Evolutionary conservation across 1,284 basidiomycete genomes (phyloP).

Genomic region (Cutaneotrichosporon mucoides): DNA sequence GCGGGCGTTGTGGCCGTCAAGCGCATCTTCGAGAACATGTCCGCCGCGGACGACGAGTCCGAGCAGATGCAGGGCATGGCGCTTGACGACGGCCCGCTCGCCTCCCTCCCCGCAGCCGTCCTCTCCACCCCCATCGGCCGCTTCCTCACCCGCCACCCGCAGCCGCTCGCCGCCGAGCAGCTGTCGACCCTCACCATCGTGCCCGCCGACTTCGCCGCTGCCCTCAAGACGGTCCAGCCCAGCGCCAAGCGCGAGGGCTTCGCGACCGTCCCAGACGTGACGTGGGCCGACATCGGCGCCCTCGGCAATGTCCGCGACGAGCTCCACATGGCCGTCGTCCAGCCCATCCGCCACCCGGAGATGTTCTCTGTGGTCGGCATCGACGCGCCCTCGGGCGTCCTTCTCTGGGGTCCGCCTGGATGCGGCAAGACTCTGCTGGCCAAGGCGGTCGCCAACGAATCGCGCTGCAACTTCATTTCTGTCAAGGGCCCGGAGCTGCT

Average conservation of each 20-base stretch:
- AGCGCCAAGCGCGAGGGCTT: conserved; percentile 97
- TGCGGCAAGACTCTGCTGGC: conserved; percentile 95
- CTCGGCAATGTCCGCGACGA: conserved; percentile 80
- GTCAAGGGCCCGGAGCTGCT: conserved; percentile 95
- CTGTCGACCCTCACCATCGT: conserved; percentile 76
- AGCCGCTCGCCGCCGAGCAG: conserved; percentile 67
- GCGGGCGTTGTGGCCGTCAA: conserved; percentile 96
- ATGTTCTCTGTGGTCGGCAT: conserved; percentile 84
- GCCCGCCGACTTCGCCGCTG: conserved; percentile 69
- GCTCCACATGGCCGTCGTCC: conserved; percentile 94
- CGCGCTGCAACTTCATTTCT: conserved; percentile 90
- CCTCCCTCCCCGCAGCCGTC: conserved; percentile 47
- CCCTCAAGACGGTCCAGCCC: conserved; percentile 83
- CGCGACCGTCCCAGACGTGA: conserved; percentile 90
- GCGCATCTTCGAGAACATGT: conserved; percentile 83
- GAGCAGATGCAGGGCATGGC: conserved; percentile 22
- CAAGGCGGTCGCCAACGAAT: conserved; percentile 95
- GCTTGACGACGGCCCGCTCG: conserved; percentile 37
- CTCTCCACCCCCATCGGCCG: conserved; percentile 71
- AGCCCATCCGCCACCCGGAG: conserved; percentile 86
- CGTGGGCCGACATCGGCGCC: conserved; percentile 94
- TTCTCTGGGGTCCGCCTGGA: conserved; percentile 97
- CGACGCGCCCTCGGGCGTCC: conserved; percentile 78
- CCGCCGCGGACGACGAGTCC: conserved; percentile 48
- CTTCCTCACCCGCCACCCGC: conserved; percentile 81